Evolutionary conservation across 805 yeast species (phyloP).

Genomic region (Yarrowia hollandica): DNA sequence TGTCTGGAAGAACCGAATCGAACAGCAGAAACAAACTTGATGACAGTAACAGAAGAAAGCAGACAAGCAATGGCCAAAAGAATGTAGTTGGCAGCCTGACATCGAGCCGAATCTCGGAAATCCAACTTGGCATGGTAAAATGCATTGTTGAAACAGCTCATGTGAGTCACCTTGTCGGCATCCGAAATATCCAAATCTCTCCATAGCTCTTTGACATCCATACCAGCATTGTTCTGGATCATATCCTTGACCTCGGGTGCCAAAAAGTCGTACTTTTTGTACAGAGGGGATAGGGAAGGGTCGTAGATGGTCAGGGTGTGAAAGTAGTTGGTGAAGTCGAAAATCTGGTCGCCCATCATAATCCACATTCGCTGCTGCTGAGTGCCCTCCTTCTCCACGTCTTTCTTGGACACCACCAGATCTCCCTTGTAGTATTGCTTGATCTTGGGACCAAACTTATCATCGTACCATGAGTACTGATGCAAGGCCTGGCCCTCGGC

Average conservation of each 20-base stretch:
- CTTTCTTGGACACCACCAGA: constrained; percentile 40
- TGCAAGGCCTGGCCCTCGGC: constrained; percentile 41
- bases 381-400: constrained; percentile 35
- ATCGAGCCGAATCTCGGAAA: constrained; percentile 44
- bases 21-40: constrained; percentile 45
- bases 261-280: constrained; percentile 42
- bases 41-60: constrained; percentile 43
- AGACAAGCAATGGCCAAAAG: constrained; percentile 44
- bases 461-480: constrained; percentile 43
- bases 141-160: constrained; percentile 43
- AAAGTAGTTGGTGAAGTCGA: constrained; percentile 45
- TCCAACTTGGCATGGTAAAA: constrained; percentile 44
- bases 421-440: constrained; percentile 43
- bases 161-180: constrained; percentile 35
- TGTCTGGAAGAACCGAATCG: constrained; percentile 43
- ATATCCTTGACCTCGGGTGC: constrained; percentile 40
- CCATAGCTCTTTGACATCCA: constrained; percentile 42
- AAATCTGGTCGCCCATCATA: constrained; percentile 41
- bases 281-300: constrained; percentile 32
- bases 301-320: constrained; percentile 39
- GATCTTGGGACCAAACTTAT: constrained; percentile 42
- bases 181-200: constrained; percentile 35
- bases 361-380: constrained; percentile 39
- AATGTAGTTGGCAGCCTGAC: constrained; percentile 46
- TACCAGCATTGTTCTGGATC: constrained; percentile 42